Percentiles rank a stretch among this genome's conserved stretches.
Conservation (phyloP, 2,329 filamentous ascomycete species). For the Ophiocordyceps camponoti-saundersi region DNA sequence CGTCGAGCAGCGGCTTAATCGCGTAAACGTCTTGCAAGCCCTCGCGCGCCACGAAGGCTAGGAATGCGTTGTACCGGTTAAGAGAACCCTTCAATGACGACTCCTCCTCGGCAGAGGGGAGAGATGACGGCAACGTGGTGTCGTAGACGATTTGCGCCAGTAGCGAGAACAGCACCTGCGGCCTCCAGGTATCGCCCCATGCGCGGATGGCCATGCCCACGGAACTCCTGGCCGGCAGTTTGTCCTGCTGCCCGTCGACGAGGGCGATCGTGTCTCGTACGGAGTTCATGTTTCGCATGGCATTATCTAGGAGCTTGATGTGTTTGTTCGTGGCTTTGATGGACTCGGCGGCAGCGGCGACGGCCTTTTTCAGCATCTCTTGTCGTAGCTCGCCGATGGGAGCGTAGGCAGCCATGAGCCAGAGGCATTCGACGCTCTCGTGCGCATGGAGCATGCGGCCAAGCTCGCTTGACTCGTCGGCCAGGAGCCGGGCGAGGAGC, state of each 20-base stretch:
- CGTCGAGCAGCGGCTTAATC: slow-evolving; percentile 2
- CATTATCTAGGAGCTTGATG: slow-evolving; percentile 2
- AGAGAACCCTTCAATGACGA: background rate
- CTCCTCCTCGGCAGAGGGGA: slow-evolving; percentile 1
- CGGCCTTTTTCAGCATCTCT: slow-evolving; percentile 1
- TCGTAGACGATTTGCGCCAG: slow-evolving; percentile 2
- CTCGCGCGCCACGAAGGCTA: background rate
- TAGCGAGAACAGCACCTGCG: slow-evolving; percentile 4
- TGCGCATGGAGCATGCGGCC: slow-evolving; percentile 3
- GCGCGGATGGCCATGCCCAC: slow-evolving; percentile 6
- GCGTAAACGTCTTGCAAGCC: background rate
- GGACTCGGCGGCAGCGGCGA: slow-evolving; percentile 2
- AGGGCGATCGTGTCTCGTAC: slow-evolving; percentile 1
- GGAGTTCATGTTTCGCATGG: slow-evolving; percentile 4
- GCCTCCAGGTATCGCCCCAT: slow-evolving; percentile 5
- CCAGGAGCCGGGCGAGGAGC: background rate
- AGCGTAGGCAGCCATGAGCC: slow-evolving; percentile 5
- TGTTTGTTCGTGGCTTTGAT: slow-evolving; percentile 3
- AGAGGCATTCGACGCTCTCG: slow-evolving; percentile 1
- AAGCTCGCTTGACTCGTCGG: background rate
- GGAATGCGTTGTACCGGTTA: slow-evolving; percentile 1
- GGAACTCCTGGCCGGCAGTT: slow-evolving; percentile 1
- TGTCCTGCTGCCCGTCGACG: background rate
- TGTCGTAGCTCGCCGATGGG: slow-evolving; percentile 4
- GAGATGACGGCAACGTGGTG: background rate